phyloP scores from a whole-genome alignment of 2,329 filamentous ascomycete genomes.

The Paecilomyces fulvus region DNA sequence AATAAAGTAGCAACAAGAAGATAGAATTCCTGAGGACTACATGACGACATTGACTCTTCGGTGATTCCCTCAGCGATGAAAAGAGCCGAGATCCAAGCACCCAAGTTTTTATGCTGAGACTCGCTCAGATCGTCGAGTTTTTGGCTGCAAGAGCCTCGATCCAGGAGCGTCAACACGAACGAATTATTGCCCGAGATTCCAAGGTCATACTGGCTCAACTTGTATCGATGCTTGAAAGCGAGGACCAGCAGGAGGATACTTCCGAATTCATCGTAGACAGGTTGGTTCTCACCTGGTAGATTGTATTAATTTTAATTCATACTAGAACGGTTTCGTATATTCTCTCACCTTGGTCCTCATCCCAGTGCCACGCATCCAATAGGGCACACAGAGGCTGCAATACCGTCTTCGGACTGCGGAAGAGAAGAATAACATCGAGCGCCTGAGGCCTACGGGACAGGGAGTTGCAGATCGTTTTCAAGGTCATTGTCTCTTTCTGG shows the following conservation, averaged over 20 bases:
- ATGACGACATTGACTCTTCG: slow-evolving; percentile 56
- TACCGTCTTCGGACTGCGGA: slow-evolving; percentile 48
- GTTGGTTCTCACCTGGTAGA: slow-evolving; percentile 48
- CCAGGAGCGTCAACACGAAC: slow-evolving; percentile 49
- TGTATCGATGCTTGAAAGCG: slow-evolving; percentile 50
- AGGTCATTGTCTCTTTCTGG: slow-evolving; percentile 53
- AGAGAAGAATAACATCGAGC: slow-evolving; percentile 53
- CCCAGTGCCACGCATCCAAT: slow-evolving; percentile 56
- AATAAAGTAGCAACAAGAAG: slow-evolving; percentile 54
- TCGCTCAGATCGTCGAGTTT: slow-evolving; percentile 45
- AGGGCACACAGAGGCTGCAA: slow-evolving; percentile 51
- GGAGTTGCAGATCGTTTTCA: slow-evolving; percentile 53
- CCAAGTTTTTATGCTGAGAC: slow-evolving; percentile 49
- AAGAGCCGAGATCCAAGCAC: slow-evolving; percentile 52
- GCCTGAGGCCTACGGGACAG: slow-evolving; percentile 48
- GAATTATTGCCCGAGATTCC: slow-evolving; percentile 43
- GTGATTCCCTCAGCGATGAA: slow-evolving; percentile 56
- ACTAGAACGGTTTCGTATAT: slow-evolving; percentile 1
- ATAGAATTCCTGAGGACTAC: slow-evolving; percentile 58
- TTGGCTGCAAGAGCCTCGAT: slow-evolving; percentile 37
- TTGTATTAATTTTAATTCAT: slow-evolving; percentile 10
- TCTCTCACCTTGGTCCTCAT: slow-evolving; percentile 49
- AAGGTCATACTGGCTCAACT: slow-evolving; percentile 44
- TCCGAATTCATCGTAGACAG: slow-evolving; percentile 58
- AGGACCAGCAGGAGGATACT: slow-evolving; percentile 52